Evolutionary conservation across 305 asterid species (phyloP).

Genomic region (Fraxinus floribunda): DNA sequence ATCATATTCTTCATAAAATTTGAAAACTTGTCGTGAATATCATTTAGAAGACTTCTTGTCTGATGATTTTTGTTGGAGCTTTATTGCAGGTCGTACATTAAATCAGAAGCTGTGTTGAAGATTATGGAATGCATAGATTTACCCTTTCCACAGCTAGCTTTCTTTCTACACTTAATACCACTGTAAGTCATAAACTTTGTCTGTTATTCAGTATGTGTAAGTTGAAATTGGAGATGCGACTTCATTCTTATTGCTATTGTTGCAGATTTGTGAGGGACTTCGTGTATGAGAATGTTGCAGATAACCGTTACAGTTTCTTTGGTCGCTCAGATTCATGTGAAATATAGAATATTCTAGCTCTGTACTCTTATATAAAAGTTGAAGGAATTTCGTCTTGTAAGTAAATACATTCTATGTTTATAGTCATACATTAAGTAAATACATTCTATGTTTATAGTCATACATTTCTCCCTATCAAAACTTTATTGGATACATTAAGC

Average conservation of each 20-base stretch:
- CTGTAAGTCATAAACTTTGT: slow-evolving; percentile 49
- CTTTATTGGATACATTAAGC: background rate
- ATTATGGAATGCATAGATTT: slow-evolving; percentile 79
- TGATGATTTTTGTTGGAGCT: slow-evolving; percentile 5
- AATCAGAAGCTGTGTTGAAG: slow-evolving; percentile 87
- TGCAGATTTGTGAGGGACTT: slow-evolving; percentile 82
- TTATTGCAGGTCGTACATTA: slow-evolving; percentile 68
- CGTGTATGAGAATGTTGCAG: slow-evolving; percentile 74
- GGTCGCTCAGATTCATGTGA: slow-evolving; percentile 90
- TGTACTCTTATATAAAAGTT: slow-evolving; percentile 18
- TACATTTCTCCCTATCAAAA: background rate
- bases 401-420: background rate
- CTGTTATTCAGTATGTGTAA: background rate
- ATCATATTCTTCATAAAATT: background rate
- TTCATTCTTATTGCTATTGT: slow-evolving; percentile 25
- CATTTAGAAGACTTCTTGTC: background rate
- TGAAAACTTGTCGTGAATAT: background rate
- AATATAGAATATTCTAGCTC: slow-evolving; percentile 34
- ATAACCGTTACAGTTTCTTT: slow-evolving; percentile 75
- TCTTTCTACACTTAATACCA: slow-evolving; percentile 68
- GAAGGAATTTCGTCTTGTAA: slow-evolving; percentile 9
- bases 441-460: background rate
- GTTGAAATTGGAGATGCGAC: slow-evolving; percentile 5
- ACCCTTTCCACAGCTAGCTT: slow-evolving; percentile 84
- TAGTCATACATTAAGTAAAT: no score